A percentile compares a stretch with the other conserved stretches of the same genome.
These are phyloP conservation scores for Zymoseptoria pseudotritici DNA, from an alignment of 2,329 filamentous ascomycete genomes.

Conservation along the genomic window DNA sequence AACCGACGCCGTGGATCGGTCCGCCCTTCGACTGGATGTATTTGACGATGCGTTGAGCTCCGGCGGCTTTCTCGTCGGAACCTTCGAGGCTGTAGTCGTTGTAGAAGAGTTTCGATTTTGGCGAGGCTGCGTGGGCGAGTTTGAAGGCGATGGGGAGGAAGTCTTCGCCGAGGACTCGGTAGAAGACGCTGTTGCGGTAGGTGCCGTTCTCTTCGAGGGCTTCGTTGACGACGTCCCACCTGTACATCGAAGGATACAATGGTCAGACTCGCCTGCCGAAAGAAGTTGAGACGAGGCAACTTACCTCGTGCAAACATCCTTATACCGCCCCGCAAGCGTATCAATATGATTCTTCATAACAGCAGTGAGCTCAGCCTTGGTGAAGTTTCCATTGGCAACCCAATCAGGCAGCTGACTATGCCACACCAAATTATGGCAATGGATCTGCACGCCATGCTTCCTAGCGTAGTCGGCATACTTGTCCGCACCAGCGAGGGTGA, in stretches of 20 bases:
- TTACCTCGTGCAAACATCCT: constrained; percentile 33
- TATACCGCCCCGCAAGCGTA: constrained; percentile 32
- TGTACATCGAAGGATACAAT: neutral
- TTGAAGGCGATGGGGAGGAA: constrained; percentile 24
- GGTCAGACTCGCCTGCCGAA: neutral
- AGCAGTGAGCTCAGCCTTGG: constrained; percentile 35
- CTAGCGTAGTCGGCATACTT: constrained; percentile 30
- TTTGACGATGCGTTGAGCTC: constrained; percentile 20
- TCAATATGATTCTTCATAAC: constrained; percentile 39
- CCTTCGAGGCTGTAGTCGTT: constrained; percentile 28
- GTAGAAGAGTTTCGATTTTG: constrained; percentile 23
- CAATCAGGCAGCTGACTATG: constrained; percentile 35
- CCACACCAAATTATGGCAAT: constrained; percentile 39
- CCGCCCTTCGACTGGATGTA: constrained; percentile 20
- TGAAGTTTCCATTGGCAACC: constrained; percentile 30
- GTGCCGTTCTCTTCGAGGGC: constrained; percentile 19
- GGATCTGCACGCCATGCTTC: constrained; percentile 30
- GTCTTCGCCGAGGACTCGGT: constrained; percentile 23
- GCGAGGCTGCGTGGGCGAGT: constrained; percentile 16
- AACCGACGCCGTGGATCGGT: constrained; percentile 37
- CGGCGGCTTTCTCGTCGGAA: constrained; percentile 17
- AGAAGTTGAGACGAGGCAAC: constrained; percentile 32
- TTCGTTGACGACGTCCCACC: constrained; percentile 14
- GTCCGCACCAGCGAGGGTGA: constrained; percentile 31
- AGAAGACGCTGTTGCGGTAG: constrained; percentile 21